Evolutionary conservation across 2,329 filamentous ascomycete genomes (phyloP).

Genomic region (Pseudocercospora eumusae): DNA sequence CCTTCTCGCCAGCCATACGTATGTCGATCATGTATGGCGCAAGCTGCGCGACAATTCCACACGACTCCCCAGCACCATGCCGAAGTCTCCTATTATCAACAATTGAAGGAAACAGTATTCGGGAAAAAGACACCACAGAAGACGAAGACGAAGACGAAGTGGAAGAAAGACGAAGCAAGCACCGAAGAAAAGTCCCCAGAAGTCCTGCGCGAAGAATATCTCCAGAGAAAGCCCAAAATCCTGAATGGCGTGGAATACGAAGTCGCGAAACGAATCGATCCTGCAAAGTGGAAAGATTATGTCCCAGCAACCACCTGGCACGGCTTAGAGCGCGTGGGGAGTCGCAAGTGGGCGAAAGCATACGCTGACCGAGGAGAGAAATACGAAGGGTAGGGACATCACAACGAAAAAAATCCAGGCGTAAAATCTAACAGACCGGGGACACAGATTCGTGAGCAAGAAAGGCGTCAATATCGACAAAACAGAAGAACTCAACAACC

Average conservation of each 20-base stretch:
- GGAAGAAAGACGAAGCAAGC: no score
- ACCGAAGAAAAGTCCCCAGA: conserved; percentile 22
- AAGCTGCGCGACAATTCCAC: conserved; percentile 34
- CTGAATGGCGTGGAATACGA: conserved; percentile 29
- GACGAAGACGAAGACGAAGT: no score
- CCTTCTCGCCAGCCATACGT: conserved; percentile 29
- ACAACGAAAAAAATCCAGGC: no score
- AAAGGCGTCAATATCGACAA: background rate
- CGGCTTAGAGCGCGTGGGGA: conserved; percentile 57
- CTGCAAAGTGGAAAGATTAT: conserved; percentile 42
- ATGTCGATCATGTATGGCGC: conserved; percentile 36
- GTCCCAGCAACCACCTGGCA: conserved; percentile 53
- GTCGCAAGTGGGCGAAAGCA: conserved; percentile 46
- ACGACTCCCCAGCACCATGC: conserved; percentile 27
- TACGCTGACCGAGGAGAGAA: conserved; percentile 41
- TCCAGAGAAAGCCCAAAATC: background rate
- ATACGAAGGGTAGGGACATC: conserved; percentile 40
- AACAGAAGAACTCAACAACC: background rate
- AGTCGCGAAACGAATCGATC: conserved; percentile 31
- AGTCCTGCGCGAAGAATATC: conserved; percentile 14
- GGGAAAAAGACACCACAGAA: conserved; percentile 25
- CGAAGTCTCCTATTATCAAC: conserved; percentile 32
- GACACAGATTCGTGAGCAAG: background rate
- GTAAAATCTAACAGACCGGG: background rate
- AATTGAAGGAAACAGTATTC: conserved; percentile 32